Evolutionary conservation across 1,284 basidiomycete genomes (phyloP).

Genomic region (Moesziomyces globuligerus): DNA sequence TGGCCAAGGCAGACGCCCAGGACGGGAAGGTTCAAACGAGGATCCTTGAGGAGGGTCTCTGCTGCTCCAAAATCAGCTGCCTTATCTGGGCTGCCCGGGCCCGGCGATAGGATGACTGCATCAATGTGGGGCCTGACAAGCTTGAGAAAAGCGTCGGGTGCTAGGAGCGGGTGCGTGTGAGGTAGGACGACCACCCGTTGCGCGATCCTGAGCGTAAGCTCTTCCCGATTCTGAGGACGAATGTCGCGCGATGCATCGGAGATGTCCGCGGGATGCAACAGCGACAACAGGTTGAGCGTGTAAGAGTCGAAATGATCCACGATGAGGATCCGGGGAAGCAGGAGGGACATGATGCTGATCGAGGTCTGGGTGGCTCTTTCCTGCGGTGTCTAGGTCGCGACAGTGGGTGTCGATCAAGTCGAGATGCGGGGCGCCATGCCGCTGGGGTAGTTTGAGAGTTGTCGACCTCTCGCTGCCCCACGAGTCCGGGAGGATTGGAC

Average conservation of each 20-base stretch:
- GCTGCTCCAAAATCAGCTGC: conserved; percentile 59
- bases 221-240: not conserved
- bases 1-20: conserved; percentile 92
- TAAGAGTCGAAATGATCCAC: conserved; percentile 66
- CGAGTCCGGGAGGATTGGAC: not conserved
- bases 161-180: conserved; percentile 54
- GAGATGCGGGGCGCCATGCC: not conserved
- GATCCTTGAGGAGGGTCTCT: conserved; percentile 46
- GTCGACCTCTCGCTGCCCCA: not conserved
- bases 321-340: conserved; percentile 61
- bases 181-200: conserved; percentile 58
- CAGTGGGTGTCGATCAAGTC: not conserved
- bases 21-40: conserved; percentile 72
- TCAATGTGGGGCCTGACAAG: conserved; percentile 61
- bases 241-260: not conserved
- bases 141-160: conserved; percentile 35
- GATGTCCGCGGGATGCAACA: conserved; percentile 31
- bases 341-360: conserved; percentile 13
- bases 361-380: not conserved
- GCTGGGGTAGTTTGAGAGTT: not conserved
- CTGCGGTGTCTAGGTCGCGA: not conserved
- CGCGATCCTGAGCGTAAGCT: conserved; percentile 18
- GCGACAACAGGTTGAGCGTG: conserved; percentile 62
- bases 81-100: conserved; percentile 58
- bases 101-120: conserved; percentile 63